Evolutionary conservation across 108 stramenopile species (phyloP).

Genomic region (Cyclostephanos tholiformis): DNA sequence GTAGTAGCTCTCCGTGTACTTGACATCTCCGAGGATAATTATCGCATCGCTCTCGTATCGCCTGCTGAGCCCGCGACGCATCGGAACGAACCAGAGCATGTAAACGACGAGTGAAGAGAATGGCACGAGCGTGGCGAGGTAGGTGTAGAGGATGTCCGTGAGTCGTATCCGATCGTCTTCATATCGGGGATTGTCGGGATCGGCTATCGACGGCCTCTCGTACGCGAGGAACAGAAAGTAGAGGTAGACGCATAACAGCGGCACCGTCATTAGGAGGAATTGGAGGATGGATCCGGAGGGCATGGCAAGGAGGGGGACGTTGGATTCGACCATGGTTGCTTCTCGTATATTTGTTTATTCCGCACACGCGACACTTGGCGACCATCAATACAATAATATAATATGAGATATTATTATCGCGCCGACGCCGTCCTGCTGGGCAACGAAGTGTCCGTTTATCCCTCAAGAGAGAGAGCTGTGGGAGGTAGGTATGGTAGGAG

Average conservation of each 20-base stretch:
- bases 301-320: slow-evolving; percentile 43
- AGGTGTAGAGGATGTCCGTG: slow-evolving; percentile 60
- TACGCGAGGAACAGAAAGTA: slow-evolving; percentile 65
- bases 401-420: too few species aligned
- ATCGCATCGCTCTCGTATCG: slow-evolving; percentile 59
- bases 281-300: slow-evolving; percentile 53
- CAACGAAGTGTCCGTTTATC: too few species aligned
- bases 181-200: slow-evolving; percentile 41
- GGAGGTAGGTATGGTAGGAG: too few species aligned
- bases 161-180: slow-evolving; percentile 43
- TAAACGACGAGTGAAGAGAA: slow-evolving; percentile 55
- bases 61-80: slow-evolving; percentile 56
- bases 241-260: slow-evolving; percentile 58
- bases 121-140: slow-evolving; percentile 49
- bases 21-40: slow-evolving; percentile 37
- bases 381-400: too few species aligned
- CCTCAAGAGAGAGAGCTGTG: too few species aligned
- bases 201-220: slow-evolving; percentile 47
- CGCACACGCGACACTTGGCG: too few species aligned
- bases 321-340: neutral
- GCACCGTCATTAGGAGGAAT: slow-evolving; percentile 60
- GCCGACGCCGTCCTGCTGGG: too few species aligned
- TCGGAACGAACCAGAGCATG: slow-evolving; percentile 61
- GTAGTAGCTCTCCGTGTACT: slow-evolving; percentile 29
- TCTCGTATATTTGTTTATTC: too few species aligned